Percentiles rank a stretch among this genome's conserved stretches.
phyloP scores from a whole-genome alignment of 2,329 filamentous ascomycete species.

The Trichoderma endophyticum region DNA sequence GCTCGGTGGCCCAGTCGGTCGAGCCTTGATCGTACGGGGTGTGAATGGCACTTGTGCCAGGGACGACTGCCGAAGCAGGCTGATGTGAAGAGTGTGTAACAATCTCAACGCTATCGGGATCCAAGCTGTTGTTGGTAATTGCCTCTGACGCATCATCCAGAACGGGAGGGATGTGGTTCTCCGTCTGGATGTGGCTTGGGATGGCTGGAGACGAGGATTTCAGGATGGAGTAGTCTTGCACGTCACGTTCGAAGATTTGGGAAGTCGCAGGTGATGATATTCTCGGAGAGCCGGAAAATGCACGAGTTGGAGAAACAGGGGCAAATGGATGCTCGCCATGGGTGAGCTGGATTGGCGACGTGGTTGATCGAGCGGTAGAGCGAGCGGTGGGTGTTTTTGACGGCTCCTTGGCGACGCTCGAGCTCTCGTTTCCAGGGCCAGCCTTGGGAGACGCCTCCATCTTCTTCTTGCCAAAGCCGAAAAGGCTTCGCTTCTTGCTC shows the following conservation, averaged over 20 bases:
- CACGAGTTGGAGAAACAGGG: slow-evolving; percentile 62
- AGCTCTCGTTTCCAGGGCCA: slow-evolving; percentile 33
- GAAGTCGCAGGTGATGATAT: slow-evolving; percentile 74
- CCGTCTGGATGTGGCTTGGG: slow-evolving; percentile 87
- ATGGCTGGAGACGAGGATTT: slow-evolving; percentile 78
- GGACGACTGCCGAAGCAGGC: slow-evolving; percentile 67
- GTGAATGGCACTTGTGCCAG: slow-evolving; percentile 40
- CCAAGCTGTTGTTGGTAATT: slow-evolving; percentile 80
- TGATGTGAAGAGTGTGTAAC: slow-evolving; percentile 83
- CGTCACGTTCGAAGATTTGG: slow-evolving; percentile 90
- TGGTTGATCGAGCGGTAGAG: slow-evolving; percentile 31
- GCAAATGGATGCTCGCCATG: slow-evolving; percentile 43
- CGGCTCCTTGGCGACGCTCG: slow-evolving; percentile 33
- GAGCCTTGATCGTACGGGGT: slow-evolving; percentile 42
- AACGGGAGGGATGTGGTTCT: slow-evolving; percentile 89
- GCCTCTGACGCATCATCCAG: slow-evolving; percentile 88
- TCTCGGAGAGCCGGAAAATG: slow-evolving; percentile 68
- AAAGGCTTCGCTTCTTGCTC: slow-evolving; percentile 57
- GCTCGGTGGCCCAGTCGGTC: slow-evolving; percentile 56
- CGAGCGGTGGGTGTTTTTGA: slow-evolving; percentile 36
- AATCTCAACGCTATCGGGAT: slow-evolving; percentile 89
- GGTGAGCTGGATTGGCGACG: slow-evolving; percentile 36
- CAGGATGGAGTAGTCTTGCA: slow-evolving; percentile 72
- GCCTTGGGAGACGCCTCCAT: slow-evolving; percentile 38
- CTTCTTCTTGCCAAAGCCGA: slow-evolving; percentile 63